Percentiles rank a stretch among this genome's conserved stretches.
Conservation (phyloP, 306 rosid genomes). For the Citrullus mucosospermus region DNA sequence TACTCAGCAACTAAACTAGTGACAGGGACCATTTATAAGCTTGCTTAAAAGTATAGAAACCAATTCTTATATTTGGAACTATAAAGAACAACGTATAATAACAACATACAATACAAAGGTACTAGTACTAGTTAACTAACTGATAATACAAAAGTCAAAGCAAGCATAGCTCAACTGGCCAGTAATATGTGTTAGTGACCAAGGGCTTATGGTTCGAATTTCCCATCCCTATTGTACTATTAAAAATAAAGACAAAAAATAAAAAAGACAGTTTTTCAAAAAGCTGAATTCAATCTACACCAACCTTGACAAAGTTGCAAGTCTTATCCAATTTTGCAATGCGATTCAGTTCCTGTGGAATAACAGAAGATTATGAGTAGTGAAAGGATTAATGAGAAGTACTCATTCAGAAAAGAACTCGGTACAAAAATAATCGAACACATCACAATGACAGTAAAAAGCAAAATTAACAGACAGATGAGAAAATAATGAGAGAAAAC, state of each 20-base stretch:
- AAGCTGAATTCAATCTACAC: conserved; percentile 1
- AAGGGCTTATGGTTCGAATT: no score
- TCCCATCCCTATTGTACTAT: no score
- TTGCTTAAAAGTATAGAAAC: not conserved
- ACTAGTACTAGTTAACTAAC: not conserved
- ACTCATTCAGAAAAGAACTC: not conserved
- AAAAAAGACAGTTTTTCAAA: not conserved
- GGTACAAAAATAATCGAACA: not conserved
- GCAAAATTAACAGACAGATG: not conserved
- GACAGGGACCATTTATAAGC: not conserved
- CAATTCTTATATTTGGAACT: not conserved
- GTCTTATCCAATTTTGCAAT: conserved; percentile 48
- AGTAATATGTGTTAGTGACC: no score
- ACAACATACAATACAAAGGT: not conserved
- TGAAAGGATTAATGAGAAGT: not conserved
- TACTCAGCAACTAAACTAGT: not conserved
- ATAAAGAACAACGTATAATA: not conserved
- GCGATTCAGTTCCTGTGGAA: conserved; percentile 56
- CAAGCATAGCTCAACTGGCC: no score
- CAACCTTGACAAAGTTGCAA: conserved; percentile 71
- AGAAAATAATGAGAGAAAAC: no score
- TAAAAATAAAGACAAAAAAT: no score
- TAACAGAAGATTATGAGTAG: not conserved
- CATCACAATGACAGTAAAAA: not conserved
- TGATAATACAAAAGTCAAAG: not conserved